Conservation (phyloP, 2,329 filamentous ascomycete genomes). For the Ophiostoma quercus region DNA sequence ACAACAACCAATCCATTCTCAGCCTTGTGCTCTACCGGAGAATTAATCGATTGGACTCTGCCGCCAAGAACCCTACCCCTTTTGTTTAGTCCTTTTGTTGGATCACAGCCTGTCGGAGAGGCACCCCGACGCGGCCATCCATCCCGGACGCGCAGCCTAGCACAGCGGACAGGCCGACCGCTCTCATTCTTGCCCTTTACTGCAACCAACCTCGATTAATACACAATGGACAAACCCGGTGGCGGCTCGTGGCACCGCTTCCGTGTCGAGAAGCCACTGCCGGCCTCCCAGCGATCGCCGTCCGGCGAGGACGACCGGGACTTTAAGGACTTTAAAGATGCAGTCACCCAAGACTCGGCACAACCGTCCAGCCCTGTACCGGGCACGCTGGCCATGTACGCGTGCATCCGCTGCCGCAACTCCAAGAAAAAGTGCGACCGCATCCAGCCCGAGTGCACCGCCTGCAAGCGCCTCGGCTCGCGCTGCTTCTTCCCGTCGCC, state of each 20-base stretch:
- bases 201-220: neutral
- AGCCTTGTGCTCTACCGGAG: neutral
- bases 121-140: conserved; percentile 1
- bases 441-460: conserved; percentile 38
- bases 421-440: conserved; percentile 45
- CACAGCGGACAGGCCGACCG: neutral
- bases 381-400: conserved; percentile 27
- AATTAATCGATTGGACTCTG: neutral
- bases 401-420: conserved; percentile 41
- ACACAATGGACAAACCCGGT: conserved; percentile 18
- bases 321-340: neutral
- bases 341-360: no score
- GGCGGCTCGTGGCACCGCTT: conserved; percentile 31
- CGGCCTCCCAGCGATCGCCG: conserved; percentile 13
- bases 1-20: neutral
- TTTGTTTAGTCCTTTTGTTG: no score
- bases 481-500: conserved; percentile 37
- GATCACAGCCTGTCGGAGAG: neutral
- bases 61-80: neutral
- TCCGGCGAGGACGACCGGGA: neutral
- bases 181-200: neutral
- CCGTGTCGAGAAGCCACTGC: conserved; percentile 28
- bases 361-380: neutral
- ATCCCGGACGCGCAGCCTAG: neutral
- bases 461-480: conserved; percentile 39